These are phyloP conservation scores for Podaxis sp. DNA, from an alignment of 768 basidiomycete genomes.

Conservation along the genomic window DNA sequence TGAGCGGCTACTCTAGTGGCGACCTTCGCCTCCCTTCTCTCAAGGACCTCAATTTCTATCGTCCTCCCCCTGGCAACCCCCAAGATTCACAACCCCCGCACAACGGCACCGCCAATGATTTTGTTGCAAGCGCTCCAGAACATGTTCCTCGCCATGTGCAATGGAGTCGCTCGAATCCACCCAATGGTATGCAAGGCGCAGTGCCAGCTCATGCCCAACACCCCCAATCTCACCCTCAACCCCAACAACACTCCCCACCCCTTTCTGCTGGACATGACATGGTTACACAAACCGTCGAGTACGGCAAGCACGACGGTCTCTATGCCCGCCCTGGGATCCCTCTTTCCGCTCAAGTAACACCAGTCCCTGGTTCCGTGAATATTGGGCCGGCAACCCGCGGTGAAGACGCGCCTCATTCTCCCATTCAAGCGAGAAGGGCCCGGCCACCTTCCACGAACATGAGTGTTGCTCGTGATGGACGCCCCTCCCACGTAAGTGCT, in stretches of 20 bases:
- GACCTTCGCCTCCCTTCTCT: constrained; percentile 66
- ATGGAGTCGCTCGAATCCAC: constrained; percentile 29
- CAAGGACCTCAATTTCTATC: constrained; percentile 67
- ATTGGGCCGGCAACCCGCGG: constrained; percentile 31
- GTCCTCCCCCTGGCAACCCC: constrained; percentile 24
- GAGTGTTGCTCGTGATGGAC: constrained; percentile 41
- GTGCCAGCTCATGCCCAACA: constrained; percentile 26
- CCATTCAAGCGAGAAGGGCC: constrained; percentile 41
- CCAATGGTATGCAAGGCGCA: constrained; percentile 14
- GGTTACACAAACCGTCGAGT: constrained; percentile 34
- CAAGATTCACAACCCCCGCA: constrained; percentile 24
- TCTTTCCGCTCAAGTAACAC: constrained; percentile 40
- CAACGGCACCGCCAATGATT: constrained; percentile 19
- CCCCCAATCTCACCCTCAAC: constrained; percentile 35
- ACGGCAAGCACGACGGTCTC: constrained; percentile 46
- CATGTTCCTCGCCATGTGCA: constrained; percentile 32
- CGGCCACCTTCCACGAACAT: constrained; percentile 37
- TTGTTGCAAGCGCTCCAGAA: constrained; percentile 27
- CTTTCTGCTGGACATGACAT: constrained; percentile 43
- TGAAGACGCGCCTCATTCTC: constrained; percentile 35
- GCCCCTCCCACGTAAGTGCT: constrained; percentile 48
- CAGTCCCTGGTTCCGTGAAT: constrained; percentile 36
- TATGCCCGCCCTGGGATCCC: constrained; percentile 49
- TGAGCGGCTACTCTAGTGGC: constrained; percentile 30
- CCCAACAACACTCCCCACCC: constrained; percentile 49